Conservation (phyloP, 108 stramenopile species). For the Nitzschia putrida region DNA sequence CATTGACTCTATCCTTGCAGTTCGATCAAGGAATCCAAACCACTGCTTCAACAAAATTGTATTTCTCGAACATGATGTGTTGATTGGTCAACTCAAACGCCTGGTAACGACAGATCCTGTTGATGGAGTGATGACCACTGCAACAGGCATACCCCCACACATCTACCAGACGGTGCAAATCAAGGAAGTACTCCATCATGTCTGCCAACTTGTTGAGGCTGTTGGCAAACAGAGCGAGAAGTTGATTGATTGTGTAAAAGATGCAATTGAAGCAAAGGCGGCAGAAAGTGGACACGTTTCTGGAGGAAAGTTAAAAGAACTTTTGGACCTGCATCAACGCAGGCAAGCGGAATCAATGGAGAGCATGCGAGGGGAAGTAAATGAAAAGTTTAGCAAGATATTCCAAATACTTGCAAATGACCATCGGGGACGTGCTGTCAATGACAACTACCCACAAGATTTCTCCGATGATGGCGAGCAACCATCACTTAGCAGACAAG, state of each 20-base stretch:
- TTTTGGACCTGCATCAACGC: no score
- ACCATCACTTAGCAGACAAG: no score
- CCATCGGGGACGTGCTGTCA: no score
- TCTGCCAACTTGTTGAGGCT: neutral
- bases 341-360: neutral
- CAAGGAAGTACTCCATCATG: neutral
- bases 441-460: no score
- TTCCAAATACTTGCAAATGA: no score
- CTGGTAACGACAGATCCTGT: no score
- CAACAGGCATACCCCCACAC: constrained; percentile 43
- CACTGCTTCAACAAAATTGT: no score
- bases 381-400: neutral
- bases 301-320: neutral
- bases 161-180: constrained; percentile 1
- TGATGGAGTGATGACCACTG: no score
- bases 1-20: constrained; percentile 4
- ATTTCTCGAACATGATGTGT: no score
- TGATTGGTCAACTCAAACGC: no score
- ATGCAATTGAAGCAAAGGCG: neutral
- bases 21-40: no score
- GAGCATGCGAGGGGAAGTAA: neutral
- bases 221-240: neutral
- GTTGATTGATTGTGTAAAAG: neutral
- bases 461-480: no score
- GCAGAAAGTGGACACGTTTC: neutral